Conservation (phyloP, 2,329 filamentous ascomycete genomes). For the Colletotrichum sp. region DNA sequence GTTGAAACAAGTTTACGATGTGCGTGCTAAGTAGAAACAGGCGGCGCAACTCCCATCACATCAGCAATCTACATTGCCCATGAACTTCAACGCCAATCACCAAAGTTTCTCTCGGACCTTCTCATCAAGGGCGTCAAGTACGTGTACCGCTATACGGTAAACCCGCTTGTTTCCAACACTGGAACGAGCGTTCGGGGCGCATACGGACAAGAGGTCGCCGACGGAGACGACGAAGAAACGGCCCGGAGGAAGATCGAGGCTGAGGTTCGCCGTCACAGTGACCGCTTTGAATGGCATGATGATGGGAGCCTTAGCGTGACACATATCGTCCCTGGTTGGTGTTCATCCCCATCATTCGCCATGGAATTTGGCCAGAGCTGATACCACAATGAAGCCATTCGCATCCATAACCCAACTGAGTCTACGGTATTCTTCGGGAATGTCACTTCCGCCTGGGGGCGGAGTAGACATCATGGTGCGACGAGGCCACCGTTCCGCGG, state of each 20-base stretch:
- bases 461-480: constrained; percentile 35
- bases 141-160: constrained; percentile 31
- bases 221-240: constrained; percentile 27
- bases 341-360: neutral
- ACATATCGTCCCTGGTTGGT: constrained; percentile 33
- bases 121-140: constrained; percentile 34
- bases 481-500: constrained; percentile 33
- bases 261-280: constrained; percentile 37
- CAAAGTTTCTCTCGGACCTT: constrained; percentile 32
- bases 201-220: constrained; percentile 32
- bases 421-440: constrained; percentile 37
- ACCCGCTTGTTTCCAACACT: constrained; percentile 33
- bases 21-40: constrained; percentile 15
- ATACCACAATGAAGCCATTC: constrained; percentile 25
- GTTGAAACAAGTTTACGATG: neutral
- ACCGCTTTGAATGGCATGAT: constrained; percentile 36
- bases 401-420: constrained; percentile 30
- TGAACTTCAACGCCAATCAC: constrained; percentile 28
- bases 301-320: constrained; percentile 39
- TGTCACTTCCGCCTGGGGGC: constrained; percentile 38
- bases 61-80: constrained; percentile 32
- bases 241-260: constrained; percentile 31
- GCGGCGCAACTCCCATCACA: constrained; percentile 39
- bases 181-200: constrained; percentile 35
- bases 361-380: neutral